phyloP scores from a whole-genome alignment of 192 early-diverging fungal species.

The Piromyces finnis region DNA sequence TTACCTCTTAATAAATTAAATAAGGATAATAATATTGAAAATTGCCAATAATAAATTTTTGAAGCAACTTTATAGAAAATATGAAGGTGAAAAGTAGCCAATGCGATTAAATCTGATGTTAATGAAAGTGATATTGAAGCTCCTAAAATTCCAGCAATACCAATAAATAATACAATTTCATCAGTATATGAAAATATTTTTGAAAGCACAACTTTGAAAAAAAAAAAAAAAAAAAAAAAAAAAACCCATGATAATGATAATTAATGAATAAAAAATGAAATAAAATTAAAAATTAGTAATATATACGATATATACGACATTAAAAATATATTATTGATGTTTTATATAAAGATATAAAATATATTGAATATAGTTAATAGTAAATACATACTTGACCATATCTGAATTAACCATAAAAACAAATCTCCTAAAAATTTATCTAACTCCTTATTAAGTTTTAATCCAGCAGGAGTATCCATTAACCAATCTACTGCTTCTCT shows the following conservation, averaged over 20 bases:
- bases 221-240: too few relatives aligned
- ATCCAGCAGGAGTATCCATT: slow-evolving; percentile 76
- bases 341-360: too few relatives aligned
- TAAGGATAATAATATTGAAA: slow-evolving; percentile 61
- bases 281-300: too few relatives aligned
- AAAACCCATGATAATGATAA: too few relatives aligned
- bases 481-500: slow-evolving; percentile 72
- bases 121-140: slow-evolving; percentile 70
- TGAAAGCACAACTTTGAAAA: slow-evolving; percentile 1
- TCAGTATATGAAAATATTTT: slow-evolving; percentile 18
- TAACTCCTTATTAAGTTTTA: slow-evolving; percentile 88
- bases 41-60: slow-evolving; percentile 84
- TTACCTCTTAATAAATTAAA: slow-evolving; percentile 84
- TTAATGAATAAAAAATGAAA: too few relatives aligned
- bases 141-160: slow-evolving; percentile 59
- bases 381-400: slow-evolving; percentile 55
- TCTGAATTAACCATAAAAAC: slow-evolving; percentile 67
- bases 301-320: too few relatives aligned
- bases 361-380: too few relatives aligned
- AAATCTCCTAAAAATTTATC: slow-evolving; percentile 77
- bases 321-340: too few relatives aligned
- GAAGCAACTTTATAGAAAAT: slow-evolving; percentile 90
- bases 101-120: slow-evolving; percentile 60
- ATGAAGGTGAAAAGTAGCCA: slow-evolving; percentile 80
- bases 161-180: slow-evolving; percentile 47